Evolutionary conservation across 2,329 filamentous ascomycete genomes (phyloP).

Genomic region (Phyllosticta citriasiana): DNA sequence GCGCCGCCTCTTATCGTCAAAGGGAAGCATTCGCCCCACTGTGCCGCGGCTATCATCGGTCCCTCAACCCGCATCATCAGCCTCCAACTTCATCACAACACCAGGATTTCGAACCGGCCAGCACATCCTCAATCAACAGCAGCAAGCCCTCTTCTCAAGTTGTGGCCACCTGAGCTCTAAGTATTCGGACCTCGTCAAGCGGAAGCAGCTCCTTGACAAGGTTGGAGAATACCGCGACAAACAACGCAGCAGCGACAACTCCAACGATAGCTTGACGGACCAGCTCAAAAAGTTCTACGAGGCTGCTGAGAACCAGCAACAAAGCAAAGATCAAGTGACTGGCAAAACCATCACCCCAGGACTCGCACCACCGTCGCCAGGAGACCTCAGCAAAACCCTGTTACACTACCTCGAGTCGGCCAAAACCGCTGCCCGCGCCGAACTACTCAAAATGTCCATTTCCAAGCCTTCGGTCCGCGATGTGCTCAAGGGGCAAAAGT

Average conservation of each 20-base stretch:
- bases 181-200: not conserved
- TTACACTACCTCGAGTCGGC: not conserved
- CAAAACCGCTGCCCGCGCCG: not conserved
- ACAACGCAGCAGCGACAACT: not conserved
- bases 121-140: not conserved
- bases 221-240: slow-evolving; percentile 1
- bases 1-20: not conserved
- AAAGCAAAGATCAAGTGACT: not conserved
- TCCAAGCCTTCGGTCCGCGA: slow-evolving; percentile 8
- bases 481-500: slow-evolving; percentile 46
- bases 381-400: not conserved
- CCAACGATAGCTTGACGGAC: not conserved
- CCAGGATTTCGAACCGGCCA: not conserved
- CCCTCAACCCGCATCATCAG: not conserved
- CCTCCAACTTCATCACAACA: not conserved
- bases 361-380: not conserved
- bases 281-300: not conserved
- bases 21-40: not conserved
- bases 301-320: not conserved
- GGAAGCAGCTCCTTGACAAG: not conserved
- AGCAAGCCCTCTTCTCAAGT: not conserved
- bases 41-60: not conserved
- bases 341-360: not conserved
- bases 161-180: not conserved
- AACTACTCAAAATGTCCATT: slow-evolving; percentile 7